These are phyloP conservation scores for Aspergillus clavatus DNA, from an alignment of 2,329 filamentous ascomycete species.

Conservation along the genomic window DNA sequence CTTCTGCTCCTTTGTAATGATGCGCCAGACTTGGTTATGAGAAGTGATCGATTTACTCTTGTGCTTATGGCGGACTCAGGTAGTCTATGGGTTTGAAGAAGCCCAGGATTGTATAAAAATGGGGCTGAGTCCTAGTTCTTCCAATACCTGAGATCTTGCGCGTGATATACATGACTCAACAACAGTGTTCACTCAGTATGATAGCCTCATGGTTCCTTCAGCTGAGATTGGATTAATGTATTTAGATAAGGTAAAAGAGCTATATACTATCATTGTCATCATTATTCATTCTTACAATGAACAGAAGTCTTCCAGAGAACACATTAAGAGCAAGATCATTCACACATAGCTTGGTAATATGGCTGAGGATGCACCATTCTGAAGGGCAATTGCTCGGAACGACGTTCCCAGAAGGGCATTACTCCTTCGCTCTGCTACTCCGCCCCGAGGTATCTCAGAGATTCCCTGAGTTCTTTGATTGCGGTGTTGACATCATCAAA, in stretches of 20 bases:
- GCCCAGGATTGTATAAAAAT: not conserved
- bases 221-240: not conserved
- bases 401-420: not conserved
- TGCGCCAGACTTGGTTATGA: too few species aligned
- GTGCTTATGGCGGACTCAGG: too few species aligned
- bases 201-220: not conserved
- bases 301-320: not conserved
- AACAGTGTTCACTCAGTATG: not conserved
- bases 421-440: conserved; percentile 33
- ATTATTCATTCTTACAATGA: not conserved
- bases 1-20: too few species aligned
- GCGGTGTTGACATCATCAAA: conserved; percentile 94
- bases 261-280: not conserved
- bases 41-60: not conserved
- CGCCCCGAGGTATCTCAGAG: conserved; percentile 66
- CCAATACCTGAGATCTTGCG: not conserved
- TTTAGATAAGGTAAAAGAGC: not conserved
- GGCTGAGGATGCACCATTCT: not conserved
- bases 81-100: not conserved
- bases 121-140: not conserved
- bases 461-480: conserved; percentile 73
- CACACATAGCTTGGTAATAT: not conserved
- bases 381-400: not conserved
- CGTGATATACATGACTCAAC: not conserved
- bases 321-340: not conserved